A percentile compares a stretch with the other conserved stretches of the same genome.
Evolutionary conservation across 164 flowering plant genomes (phyloP).

Genomic region (Umbilicus rupestris): DNA sequence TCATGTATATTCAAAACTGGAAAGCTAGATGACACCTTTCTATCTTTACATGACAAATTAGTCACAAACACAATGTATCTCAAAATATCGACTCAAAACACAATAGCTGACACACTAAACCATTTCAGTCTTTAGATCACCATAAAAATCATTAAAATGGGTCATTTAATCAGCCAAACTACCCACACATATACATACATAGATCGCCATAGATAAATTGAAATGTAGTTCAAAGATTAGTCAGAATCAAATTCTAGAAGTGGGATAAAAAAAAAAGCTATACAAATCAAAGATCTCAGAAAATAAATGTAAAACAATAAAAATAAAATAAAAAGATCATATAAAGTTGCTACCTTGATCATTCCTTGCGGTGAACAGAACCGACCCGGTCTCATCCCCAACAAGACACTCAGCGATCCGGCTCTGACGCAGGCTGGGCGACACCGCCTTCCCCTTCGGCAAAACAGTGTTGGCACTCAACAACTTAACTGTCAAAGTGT

Average conservation of each 20-base stretch:
- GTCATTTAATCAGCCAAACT: background rate
- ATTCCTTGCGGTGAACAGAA: conserved; percentile 26
- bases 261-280: no score
- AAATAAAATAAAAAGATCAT: no score
- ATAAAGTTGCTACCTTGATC: conserved; percentile 18
- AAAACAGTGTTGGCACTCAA: conserved; percentile 13
- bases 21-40: no score
- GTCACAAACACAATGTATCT: no score
- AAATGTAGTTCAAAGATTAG: no score
- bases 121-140: no score
- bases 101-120: no score
- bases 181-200: background rate
- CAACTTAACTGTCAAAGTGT: conserved; percentile 18
- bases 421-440: conserved; percentile 17
- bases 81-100: no score
- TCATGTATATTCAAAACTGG: no score
- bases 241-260: background rate
- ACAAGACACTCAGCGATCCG: conserved; percentile 24
- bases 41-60: no score
- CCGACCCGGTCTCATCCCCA: conserved; percentile 23
- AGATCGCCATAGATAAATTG: no score
- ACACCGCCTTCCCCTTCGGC: conserved; percentile 15
- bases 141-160: background rate
- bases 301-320: no score
- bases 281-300: background rate